Evolutionary conservation across 306 rosid species (phyloP).

Genomic region (Vigna nakashimae): DNA sequence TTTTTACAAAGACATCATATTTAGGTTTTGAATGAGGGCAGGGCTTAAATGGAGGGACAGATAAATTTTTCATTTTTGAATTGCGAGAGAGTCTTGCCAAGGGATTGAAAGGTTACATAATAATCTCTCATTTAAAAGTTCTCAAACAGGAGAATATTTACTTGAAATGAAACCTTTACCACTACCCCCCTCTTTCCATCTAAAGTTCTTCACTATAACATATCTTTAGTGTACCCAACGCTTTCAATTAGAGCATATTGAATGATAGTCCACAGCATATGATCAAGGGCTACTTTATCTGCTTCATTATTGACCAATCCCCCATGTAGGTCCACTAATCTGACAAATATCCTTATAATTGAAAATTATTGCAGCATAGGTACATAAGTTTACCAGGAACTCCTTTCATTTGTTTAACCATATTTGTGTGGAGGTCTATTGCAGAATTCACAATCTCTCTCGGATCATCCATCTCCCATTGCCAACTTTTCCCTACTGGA

Average conservation of each 20-base stretch:
- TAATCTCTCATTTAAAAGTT: neutral
- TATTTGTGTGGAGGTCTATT: slow-evolving; percentile 75
- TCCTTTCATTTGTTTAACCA: slow-evolving; percentile 99
- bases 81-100: neutral
- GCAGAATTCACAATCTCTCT: slow-evolving; percentile 86
- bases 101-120: slow-evolving; percentile 9
- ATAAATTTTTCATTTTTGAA: neutral
- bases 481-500: slow-evolving; percentile 99
- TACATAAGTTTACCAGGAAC: slow-evolving; percentile 79
- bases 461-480: slow-evolving; percentile 99
- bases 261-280: slow-evolving; percentile 10
- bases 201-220: slow-evolving; percentile 3
- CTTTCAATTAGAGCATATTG: slow-evolving; percentile 20
- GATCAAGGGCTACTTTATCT: slow-evolving; percentile 23
- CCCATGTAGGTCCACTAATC: slow-evolving; percentile 16
- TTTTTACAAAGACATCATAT: neutral
- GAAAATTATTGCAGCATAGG: slow-evolving; percentile 34
- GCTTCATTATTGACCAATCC: slow-evolving; percentile 19
- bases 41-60: slow-evolving; percentile 12
- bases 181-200: neutral
- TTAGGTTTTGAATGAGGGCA: slow-evolving; percentile 14
- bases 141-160: slow-evolving; percentile 10
- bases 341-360: slow-evolving; percentile 14
- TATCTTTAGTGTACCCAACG: slow-evolving; percentile 1
- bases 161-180: neutral